Base-by-base conservation (phyloP, 371 early-diverging fungal genomes). In the Apophysomyces trapeziformis region DNA sequence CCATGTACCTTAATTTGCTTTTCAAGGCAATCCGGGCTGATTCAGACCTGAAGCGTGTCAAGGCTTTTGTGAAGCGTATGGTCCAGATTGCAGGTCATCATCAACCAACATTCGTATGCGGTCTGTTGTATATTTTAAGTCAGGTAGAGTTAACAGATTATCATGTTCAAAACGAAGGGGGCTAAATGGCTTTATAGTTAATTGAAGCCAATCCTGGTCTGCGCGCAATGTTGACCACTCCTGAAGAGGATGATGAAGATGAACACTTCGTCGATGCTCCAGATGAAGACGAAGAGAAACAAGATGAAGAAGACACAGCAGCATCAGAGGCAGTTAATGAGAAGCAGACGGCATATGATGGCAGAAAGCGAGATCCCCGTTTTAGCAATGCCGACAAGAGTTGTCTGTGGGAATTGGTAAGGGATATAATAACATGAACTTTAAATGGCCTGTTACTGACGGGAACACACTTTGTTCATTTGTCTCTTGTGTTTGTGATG, bases 351-450 rank as follows among this genome's bases (percentile, higher is more conserved):
- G 69, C 73, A 56, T 98, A 97, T 65, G 96, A 97, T 66, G 87
- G 92, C 16, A 75, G 88, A 60, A 93, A 96, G 80, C 89, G 97
- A 61, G 94, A 96, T 69, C 99, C 99, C 38, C 79, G 87, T 60
- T 94, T 85, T 73, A 82, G 91, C 46, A 80, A 90, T 60, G 98
- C 97, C 26, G 92, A 93, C 45, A 67, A 78, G 61, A 83, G 93
- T 11, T 93, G 95, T 68, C 75, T 95, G 35, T 97, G 96, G 96
- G 99, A 98, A 78, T 75, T 96, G 70, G 89, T 90, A 83, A 76
- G 79, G 58, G 36, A 41, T 41, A 26, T 61, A 36, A 61, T 35
- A 38, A 61, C 39, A 44, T 21, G 11, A 50, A 32, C 54, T 50
- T 50, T 50, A 50, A 50, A 13, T 50, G 21, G 54, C 54, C 16